These are phyloP conservation scores for Neurospora africana DNA, from an alignment of 495 filamentous ascomycete species.

Conservation along the genomic window DNA sequence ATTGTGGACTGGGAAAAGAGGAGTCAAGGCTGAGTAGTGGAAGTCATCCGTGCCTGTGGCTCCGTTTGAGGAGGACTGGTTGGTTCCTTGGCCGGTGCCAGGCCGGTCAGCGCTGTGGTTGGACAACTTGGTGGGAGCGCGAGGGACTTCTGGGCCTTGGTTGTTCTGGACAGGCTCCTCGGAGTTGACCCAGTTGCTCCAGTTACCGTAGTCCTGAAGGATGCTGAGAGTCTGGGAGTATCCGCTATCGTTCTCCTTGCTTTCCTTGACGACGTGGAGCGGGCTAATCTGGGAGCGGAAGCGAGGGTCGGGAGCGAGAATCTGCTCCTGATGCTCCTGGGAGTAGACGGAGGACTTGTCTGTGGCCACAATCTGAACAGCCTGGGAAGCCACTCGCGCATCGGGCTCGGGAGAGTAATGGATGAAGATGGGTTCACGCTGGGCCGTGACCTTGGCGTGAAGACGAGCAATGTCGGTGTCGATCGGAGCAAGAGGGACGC, in stretches of 20 bases:
- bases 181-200: conserved; percentile 1
- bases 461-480: conserved; percentile 10
- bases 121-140: neutral
- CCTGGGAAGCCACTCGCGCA: neutral
- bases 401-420: conserved; percentile 1
- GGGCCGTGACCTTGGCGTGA: neutral
- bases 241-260: neutral
- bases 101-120: neutral
- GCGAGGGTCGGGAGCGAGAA: neutral
- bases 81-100: neutral
- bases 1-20: neutral
- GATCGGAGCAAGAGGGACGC: neutral
- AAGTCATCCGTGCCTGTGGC: neutral
- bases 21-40: conserved; percentile 11
- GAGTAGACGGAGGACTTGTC: conserved; percentile 17
- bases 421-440: neutral
- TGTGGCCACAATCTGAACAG: neutral
- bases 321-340: conserved; percentile 3
- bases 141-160: neutral
- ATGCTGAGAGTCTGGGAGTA: conserved; percentile 10
- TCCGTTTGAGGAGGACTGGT: neutral
- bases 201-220: conserved; percentile 14
- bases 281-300: conserved; percentile 11
- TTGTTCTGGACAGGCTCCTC: neutral
- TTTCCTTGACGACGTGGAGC: conserved; percentile 14